Conservation (phyloP, 2,329 filamentous ascomycete genomes). For the Penicillium sp. region DNA sequence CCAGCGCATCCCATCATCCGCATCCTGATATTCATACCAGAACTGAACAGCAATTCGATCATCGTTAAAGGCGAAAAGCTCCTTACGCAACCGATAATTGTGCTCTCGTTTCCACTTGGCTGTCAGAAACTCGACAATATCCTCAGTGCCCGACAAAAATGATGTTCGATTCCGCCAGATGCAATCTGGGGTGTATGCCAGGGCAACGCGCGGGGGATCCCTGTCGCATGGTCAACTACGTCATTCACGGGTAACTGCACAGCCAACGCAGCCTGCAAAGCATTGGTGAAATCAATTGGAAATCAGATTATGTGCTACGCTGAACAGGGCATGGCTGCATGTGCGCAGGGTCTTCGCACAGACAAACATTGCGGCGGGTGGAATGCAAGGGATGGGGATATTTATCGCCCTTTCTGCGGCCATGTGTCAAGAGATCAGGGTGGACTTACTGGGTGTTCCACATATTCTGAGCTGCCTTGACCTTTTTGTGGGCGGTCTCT, state of each 20-base stretch:
- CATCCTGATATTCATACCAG: slow-evolving; percentile 81
- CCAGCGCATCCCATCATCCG: slow-evolving; percentile 65
- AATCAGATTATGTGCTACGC: neutral
- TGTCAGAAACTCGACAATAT: slow-evolving; percentile 67
- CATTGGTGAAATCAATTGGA: neutral
- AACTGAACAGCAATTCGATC: slow-evolving; percentile 85
- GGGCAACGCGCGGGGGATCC: slow-evolving; percentile 64
- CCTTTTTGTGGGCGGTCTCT: slow-evolving; percentile 71
- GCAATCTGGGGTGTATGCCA: slow-evolving; percentile 72
- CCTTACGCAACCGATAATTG: slow-evolving; percentile 74
- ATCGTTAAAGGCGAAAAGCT: slow-evolving; percentile 74
- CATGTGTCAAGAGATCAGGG: slow-evolving; percentile 14
- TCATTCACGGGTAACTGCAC: slow-evolving; percentile 9
- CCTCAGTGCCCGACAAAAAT: slow-evolving; percentile 69
- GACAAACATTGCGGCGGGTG: slow-evolving; percentile 13
- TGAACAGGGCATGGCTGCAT: slow-evolving; percentile 4
- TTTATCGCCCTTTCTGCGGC: slow-evolving; percentile 11
- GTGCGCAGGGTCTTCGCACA: slow-evolving; percentile 12
- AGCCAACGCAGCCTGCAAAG: neutral
- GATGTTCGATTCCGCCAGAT: slow-evolving; percentile 77
- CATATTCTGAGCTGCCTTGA: slow-evolving; percentile 78
- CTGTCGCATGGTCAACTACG: slow-evolving; percentile 41
- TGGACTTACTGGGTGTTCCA: slow-evolving; percentile 72
- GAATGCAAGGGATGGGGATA: slow-evolving; percentile 19
- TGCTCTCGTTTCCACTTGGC: slow-evolving; percentile 74